Evolutionary conservation across 768 basidiomycete genomes (phyloP).

Genomic region (Rhizopogon vinicolor): DNA sequence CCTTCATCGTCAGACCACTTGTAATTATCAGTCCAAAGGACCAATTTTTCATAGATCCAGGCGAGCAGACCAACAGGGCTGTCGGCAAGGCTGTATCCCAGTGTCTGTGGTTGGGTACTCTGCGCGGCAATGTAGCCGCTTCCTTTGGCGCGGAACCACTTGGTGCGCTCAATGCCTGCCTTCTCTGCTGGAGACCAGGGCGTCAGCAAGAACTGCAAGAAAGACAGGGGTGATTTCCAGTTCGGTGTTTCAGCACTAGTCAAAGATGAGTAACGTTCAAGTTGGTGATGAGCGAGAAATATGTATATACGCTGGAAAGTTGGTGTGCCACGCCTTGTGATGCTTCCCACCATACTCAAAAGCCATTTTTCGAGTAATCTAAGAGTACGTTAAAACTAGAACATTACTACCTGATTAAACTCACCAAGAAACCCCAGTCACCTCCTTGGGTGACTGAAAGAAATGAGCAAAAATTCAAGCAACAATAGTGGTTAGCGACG

Average conservation of each 20-base stretch:
- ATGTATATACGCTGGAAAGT: conserved; percentile 35
- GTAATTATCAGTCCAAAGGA: conserved; percentile 47
- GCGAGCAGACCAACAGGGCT: conserved; percentile 51
- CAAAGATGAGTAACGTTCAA: neutral
- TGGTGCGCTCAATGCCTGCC: conserved; percentile 13
- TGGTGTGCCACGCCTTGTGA: conserved; percentile 50
- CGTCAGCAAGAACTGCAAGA: conserved; percentile 20
- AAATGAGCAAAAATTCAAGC: neutral
- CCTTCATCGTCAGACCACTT: conserved; percentile 57
- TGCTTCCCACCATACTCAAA: conserved; percentile 34
- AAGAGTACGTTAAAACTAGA: neutral
- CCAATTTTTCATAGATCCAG: conserved; percentile 52
- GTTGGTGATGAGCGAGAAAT: neutral
- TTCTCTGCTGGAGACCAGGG: conserved; percentile 25
- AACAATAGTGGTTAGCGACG: neutral
- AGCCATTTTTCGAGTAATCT: conserved; percentile 34
- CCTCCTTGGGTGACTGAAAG: conserved; percentile 42
- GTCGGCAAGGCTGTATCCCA: conserved; percentile 51
- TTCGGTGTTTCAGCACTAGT: conserved; percentile 20
- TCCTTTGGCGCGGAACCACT: conserved; percentile 17
- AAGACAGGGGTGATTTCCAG: conserved; percentile 22
- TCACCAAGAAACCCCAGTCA: conserved; percentile 40
- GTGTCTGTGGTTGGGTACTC: conserved; percentile 44
- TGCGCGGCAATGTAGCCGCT: conserved; percentile 29
- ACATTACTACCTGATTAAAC: conserved; percentile 1